Conservation (phyloP, 1,284 basidiomycete genomes). For the Fomitopsis betulina region DNA sequence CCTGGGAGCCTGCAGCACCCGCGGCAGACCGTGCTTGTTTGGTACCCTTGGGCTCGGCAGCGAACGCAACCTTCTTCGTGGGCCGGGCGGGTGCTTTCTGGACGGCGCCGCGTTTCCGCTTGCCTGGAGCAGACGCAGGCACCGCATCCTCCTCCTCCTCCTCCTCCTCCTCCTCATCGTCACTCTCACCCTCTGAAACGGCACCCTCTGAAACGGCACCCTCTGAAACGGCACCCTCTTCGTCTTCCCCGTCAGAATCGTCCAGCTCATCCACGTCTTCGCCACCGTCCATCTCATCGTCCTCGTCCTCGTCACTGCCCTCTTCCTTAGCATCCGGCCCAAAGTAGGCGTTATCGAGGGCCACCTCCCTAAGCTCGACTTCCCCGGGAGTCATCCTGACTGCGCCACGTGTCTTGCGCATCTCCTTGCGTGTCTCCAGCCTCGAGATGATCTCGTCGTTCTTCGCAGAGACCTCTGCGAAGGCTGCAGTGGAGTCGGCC, state of each 20-base stretch:
- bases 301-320: constrained; percentile 11
- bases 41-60: constrained; percentile 26
- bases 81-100: constrained; percentile 29
- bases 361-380: constrained; percentile 49
- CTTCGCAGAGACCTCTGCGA: constrained; percentile 33
- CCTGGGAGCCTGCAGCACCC: constrained; percentile 15
- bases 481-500: constrained; percentile 13
- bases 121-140: constrained; percentile 30
- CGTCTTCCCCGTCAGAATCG: constrained; percentile 13
- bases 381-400: constrained; percentile 50
- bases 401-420: constrained; percentile 55
- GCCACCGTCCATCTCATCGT: constrained; percentile 24
- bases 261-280: constrained; percentile 32
- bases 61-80: constrained; percentile 48
- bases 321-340: constrained; percentile 25
- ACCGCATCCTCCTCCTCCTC: constrained; percentile 20
- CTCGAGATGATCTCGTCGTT: constrained; percentile 44
- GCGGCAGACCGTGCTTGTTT: constrained; percentile 29
- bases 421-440: constrained; percentile 56
- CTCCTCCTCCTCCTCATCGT: constrained; percentile 17
- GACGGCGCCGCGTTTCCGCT: constrained; percentile 40
- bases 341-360: constrained; percentile 54
- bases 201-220: constrained; percentile 13
- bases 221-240: constrained; percentile 14
- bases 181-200: constrained; percentile 5